Evolutionary conservation across 2,329 filamentous ascomycete species (phyloP).

Genomic region (Verticillium klebahnii): DNA sequence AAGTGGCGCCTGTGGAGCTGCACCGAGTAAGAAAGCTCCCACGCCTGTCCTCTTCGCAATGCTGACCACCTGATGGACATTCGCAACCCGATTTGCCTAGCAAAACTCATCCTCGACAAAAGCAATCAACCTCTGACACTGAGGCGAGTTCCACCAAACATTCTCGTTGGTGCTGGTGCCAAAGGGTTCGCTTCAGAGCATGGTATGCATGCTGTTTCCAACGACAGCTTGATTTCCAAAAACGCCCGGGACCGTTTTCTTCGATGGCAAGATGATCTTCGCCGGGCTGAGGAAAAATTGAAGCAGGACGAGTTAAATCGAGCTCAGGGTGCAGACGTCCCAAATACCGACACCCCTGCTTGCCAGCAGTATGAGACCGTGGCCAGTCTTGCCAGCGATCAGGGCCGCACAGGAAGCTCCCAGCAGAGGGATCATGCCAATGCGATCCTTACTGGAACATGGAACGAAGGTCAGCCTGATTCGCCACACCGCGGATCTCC

Average conservation of each 20-base stretch:
- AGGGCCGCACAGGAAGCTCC: slow-evolving; percentile 12
- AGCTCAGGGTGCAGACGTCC: slow-evolving; percentile 17
- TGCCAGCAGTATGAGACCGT: slow-evolving; percentile 27
- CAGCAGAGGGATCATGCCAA: slow-evolving; percentile 44
- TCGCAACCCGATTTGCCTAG: slow-evolving; percentile 86
- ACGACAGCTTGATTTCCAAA: slow-evolving; percentile 74
- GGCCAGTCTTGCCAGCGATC: slow-evolving; percentile 4
- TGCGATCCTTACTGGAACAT: slow-evolving; percentile 52
- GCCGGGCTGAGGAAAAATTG: slow-evolving; percentile 48
- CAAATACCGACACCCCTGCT: slow-evolving; percentile 10
- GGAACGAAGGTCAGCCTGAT: slow-evolving; percentile 60
- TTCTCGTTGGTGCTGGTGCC: slow-evolving; percentile 82
- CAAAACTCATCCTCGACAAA: slow-evolving; percentile 74
- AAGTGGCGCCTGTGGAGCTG: slow-evolving; percentile 89
- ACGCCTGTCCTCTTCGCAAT: slow-evolving; percentile 10
- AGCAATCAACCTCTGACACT: slow-evolving; percentile 75
- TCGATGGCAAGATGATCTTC: slow-evolving; percentile 73
- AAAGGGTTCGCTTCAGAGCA: slow-evolving; percentile 79
- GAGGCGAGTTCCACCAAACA: slow-evolving; percentile 84
- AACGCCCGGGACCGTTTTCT: slow-evolving; percentile 74
- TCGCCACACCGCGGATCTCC: slow-evolving; percentile 37
- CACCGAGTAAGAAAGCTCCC: slow-evolving; percentile 62
- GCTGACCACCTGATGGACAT: slow-evolving; percentile 55
- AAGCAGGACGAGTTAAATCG: slow-evolving; percentile 17
- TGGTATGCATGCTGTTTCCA: slow-evolving; percentile 67